phyloP scores from a whole-genome alignment of 768 basidiomycete species.

The Pleurotus sapidus region DNA sequence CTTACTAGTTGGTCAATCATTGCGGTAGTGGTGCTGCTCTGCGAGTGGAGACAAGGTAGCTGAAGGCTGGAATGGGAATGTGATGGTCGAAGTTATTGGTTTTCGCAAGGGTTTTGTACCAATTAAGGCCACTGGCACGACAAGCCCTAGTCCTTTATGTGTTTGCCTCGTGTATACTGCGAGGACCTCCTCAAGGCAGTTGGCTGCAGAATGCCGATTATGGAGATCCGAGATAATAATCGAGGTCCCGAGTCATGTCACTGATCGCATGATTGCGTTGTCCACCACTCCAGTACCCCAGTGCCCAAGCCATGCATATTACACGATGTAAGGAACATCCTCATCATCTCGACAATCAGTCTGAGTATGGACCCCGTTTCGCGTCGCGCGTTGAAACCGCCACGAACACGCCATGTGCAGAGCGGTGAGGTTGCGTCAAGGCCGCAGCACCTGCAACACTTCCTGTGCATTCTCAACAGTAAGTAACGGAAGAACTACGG shows the following conservation, averaged over 20 bases:
- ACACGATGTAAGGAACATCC: neutral
- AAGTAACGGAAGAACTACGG: no score
- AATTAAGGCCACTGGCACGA: neutral
- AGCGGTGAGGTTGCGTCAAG: neutral
- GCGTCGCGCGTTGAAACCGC: neutral
- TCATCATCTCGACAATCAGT: neutral
- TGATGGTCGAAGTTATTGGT: neutral
- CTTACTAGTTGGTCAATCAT: conserved; percentile 6
- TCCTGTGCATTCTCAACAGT: no score
- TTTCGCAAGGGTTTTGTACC: neutral
- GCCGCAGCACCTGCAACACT: no score
- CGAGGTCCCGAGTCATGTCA: conserved; percentile 8
- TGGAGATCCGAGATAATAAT: conserved; percentile 7
- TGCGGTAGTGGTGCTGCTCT: neutral
- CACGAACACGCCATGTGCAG: neutral
- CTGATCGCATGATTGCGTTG: conserved; percentile 4
- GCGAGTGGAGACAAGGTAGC: no score
- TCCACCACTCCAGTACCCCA: neutral
- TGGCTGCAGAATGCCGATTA: conserved; percentile 5
- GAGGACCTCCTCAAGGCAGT: conserved; percentile 3
- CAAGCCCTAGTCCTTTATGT: conserved; percentile 1
- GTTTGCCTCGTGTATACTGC: conserved; percentile 6
- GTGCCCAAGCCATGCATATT: neutral
- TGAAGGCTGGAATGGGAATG: neutral
- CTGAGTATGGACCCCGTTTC: neutral